Base-by-base conservation (phyloP, 192 early-diverging fungal species). In the Martensiomyces pterosporus region DNA sequence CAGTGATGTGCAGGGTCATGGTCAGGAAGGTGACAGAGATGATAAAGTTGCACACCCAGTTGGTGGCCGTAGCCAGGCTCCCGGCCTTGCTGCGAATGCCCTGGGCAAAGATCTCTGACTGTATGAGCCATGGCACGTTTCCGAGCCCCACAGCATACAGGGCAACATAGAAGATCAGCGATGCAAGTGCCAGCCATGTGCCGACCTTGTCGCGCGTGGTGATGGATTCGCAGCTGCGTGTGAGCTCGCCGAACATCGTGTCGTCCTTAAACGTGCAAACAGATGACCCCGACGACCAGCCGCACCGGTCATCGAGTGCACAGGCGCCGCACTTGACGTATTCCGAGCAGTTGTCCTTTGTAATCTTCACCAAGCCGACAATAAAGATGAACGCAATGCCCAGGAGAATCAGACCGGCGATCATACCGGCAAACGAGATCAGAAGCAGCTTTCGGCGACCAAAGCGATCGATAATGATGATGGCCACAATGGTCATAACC, bases 401-500 rank as follows among this genome's bases (percentile, higher is more conserved):
- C 13, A 73, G 53, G 3, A 73, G 48, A 9, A 66, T 18, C 26
- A 73, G 37, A 22, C 70, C 70, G 9, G 53, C 25, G 21, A 66
- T 61, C 70, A 73, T 73, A 18, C 70, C 70, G 0, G 48, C 52
- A 49, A 73, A 73, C 4, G 70, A 73, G 9, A 61, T 32, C 12
- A 81, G 58, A 40, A 81, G 57, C 4, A 66, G 80, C 43, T 80
- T 80, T 21, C 86, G 74, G 44, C 93, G 83, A 29, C 93, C 93
- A 62, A 85, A 81, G 3, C 75, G 70, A 36, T 94, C 92, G 27
- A 94, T 78, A 39, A 82, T 79, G n/a, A 79, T 54, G 40, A 94
- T 91, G 13, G 85, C 91, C 6, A 90, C 91, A 29, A 94, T 75
- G 9, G 91, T 94, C 51, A 82, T 68, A 24, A 92, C 47, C 57